Conservation (phyloP, 2,329 filamentous ascomycete genomes). For the Talaromyces sp. region DNA sequence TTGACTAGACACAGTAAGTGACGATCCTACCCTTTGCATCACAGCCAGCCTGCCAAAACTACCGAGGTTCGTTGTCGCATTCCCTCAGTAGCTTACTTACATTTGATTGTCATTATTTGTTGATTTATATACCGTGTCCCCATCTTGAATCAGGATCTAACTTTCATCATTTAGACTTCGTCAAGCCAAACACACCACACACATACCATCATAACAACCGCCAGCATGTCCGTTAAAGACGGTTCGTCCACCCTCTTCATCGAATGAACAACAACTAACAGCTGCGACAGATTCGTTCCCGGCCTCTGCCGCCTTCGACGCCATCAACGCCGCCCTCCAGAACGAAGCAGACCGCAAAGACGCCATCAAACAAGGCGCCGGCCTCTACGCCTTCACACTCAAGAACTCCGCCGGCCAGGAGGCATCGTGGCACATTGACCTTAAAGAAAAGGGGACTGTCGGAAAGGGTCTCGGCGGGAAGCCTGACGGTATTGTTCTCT, state of each 20-base stretch:
- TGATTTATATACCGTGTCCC: constrained; percentile 2
- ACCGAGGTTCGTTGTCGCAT: constrained; percentile 7
- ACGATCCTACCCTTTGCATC: constrained; percentile 4
- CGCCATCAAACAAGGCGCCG: constrained; percentile 83
- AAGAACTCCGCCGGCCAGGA: constrained; percentile 82
- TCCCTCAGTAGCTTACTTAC: not conserved
- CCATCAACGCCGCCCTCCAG: constrained; percentile 71
- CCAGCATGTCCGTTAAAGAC: constrained; percentile 70
- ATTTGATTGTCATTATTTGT: not conserved
- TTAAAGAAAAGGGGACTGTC: constrained; percentile 84
- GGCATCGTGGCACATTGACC: constrained; percentile 90
- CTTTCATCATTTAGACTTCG: no score
- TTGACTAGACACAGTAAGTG: not conserved
- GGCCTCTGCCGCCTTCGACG: constrained; percentile 86
- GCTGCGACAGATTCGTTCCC: constrained; percentile 70
- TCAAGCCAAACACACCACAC: not conserved
- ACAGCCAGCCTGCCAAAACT: not conserved
- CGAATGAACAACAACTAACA: constrained; percentile 6
- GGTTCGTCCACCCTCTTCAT: constrained; percentile 49
- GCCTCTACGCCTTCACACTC: constrained; percentile 85
- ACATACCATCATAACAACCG: not conserved
- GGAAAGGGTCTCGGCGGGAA: constrained; percentile 75
- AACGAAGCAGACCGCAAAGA: constrained; percentile 75
- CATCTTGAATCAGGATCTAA: not conserved
- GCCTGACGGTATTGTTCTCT: constrained; percentile 67